A percentile compares a stretch with the other conserved stretches of the same genome.
Conservation (phyloP, 768 basidiomycete genomes). For the Psilocybe subaeruginosa region DNA sequence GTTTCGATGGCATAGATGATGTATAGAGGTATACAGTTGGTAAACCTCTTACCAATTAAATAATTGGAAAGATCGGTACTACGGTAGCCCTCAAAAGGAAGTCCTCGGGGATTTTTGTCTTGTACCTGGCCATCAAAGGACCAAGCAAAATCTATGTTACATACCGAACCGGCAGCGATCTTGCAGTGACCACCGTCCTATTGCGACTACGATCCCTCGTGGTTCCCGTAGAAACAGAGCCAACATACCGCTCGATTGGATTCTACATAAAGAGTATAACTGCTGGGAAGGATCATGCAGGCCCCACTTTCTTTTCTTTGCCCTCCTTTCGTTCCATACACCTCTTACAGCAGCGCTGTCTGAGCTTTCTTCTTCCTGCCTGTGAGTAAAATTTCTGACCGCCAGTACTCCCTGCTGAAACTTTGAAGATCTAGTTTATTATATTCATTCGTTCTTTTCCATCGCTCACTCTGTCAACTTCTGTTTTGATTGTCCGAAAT, state of each 20-base stretch:
- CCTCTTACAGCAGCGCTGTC: conserved; percentile 58
- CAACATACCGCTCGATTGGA: not conserved
- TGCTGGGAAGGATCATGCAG: not conserved
- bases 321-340: conserved; percentile 25
- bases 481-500: conserved; percentile 43
- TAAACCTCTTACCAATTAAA: no score
- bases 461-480: conserved; percentile 45
- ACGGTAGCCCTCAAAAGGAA: no score
- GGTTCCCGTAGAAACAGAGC: not conserved
- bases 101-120: no score
- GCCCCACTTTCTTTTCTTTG: conserved; percentile 18
- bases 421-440: conserved; percentile 13
- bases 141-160: not conserved
- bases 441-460: conserved; percentile 29
- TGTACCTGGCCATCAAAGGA: no score
- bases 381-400: not conserved
- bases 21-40: no score
- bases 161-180: not conserved
- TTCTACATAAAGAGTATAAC: not conserved
- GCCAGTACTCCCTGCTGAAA: not conserved
- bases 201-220: not conserved
- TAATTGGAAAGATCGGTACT: not conserved
- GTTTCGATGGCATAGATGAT: no score
- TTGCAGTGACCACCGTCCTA: not conserved
- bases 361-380: conserved; percentile 27